phyloP scores from a whole-genome alignment of 495 filamentous ascomycete genomes.

The Geoglossum glabrum region DNA sequence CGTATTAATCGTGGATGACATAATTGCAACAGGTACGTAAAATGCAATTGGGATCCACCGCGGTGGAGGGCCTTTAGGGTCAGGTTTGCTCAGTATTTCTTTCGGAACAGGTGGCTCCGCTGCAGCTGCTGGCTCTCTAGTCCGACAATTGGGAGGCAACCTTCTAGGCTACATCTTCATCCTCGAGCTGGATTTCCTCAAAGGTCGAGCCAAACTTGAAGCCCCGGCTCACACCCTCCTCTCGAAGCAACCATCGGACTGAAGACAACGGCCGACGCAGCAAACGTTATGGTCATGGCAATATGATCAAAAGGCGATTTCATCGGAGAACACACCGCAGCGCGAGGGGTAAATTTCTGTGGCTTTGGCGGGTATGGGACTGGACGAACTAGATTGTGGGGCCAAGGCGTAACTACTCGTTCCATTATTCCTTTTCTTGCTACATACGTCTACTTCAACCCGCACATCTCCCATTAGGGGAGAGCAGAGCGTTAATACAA shows the following conservation, averaged over 20 bases:
- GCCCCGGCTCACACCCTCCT: slow-evolving; percentile 76
- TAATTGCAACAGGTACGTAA: slow-evolving; percentile 84
- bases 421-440: no score
- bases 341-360: no score
- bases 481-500: no score
- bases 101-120: slow-evolving; percentile 60
- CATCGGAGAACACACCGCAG: no score
- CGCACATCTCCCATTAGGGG: no score
- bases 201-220: slow-evolving; percentile 74
- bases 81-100: background rate
- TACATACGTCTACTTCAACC: no score
- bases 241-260: slow-evolving; percentile 27
- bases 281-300: background rate
- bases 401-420: no score
- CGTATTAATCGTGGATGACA: slow-evolving; percentile 87
- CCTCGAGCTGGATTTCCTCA: slow-evolving; percentile 86
- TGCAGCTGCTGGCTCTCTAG: slow-evolving; percentile 65
- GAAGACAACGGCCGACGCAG: background rate
- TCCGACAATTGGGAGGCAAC: slow-evolving; percentile 65
- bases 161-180: slow-evolving; percentile 84
- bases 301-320: no score
- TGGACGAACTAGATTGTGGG: no score
- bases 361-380: no score
- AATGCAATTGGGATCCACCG: background rate
- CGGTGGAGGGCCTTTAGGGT: background rate